Base-by-base conservation (phyloP, 164 flowering plant genomes). In the Buxus sempervirens region DNA sequence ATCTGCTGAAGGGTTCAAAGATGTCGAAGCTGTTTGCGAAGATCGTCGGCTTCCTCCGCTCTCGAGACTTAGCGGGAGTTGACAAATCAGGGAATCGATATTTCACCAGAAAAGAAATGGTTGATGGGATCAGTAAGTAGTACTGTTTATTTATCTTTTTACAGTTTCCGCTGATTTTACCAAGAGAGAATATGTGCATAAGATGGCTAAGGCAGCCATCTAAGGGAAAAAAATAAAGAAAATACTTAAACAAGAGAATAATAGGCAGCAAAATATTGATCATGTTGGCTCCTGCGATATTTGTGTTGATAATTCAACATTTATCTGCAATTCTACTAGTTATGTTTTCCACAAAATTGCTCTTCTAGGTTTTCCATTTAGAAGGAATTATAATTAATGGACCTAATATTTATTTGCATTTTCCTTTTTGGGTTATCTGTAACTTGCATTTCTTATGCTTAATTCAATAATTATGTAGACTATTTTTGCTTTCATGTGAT, bases 1-100 rank as follows among this genome's bases (percentile, higher is more conserved):
- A 55, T 62, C 38, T 42, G 19, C 42, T 25, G 41, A 56, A 36
- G 15, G 13, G 54, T n/a, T 55, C 12, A 23, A 71, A 69, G 51
- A 90, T 93, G 98, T 89, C 97, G 70, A 87, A 78, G 72, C 68
- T 86, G 26, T 77, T 87, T 23, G 68, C 83, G 10, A 87, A 80
- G 73, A 42, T 94, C 63, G 70, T 81, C 54, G 88, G 90, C 45
- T 78, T 81, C 19, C 88, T 91, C 76, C 75, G 80, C 67, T 84
- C 70, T 48, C 77, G 86, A 51, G 80, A 69, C 3, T 57, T 79
- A 14, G 82, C 68, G 22, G 97, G 97, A 2, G 74, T 75, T 0
- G 98, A 95, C 80, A 92, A 85, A 79, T 74, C 83, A 0, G 98
- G 98, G 25, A 95, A 95, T 78, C 83, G 84, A 6, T 95, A 95